Conservation (phyloP, 2,329 filamentous ascomycete genomes). For the Alternaria sp. region DNA sequence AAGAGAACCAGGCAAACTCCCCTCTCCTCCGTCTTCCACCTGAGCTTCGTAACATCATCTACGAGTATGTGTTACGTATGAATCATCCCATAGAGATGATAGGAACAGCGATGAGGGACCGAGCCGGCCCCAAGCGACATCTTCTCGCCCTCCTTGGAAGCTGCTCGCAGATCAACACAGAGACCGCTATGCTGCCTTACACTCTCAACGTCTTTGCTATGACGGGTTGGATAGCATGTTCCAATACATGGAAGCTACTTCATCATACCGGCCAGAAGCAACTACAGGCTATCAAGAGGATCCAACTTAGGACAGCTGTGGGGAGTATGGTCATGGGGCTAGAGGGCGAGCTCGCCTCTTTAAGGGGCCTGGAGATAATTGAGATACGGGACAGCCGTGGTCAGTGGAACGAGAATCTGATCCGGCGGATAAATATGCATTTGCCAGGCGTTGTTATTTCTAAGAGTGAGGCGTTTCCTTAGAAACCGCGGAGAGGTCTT, state of each 20-base stretch:
- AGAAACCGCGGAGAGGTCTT: background rate
- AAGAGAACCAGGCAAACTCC: background rate
- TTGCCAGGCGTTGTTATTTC: background rate
- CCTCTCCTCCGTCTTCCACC: background rate
- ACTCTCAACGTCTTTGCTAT: background rate
- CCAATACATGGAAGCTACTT: background rate
- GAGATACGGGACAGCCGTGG: background rate
- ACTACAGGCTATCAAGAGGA: background rate
- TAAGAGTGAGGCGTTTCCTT: background rate
- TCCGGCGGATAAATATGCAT: background rate
- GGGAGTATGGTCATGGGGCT: background rate
- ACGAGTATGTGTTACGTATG: background rate
- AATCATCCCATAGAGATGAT: background rate
- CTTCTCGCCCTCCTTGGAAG: background rate
- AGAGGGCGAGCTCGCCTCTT: background rate
- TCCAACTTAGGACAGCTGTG: background rate
- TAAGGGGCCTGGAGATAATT: background rate
- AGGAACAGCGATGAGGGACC: background rate
- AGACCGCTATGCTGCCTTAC: background rate
- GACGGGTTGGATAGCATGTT: background rate
- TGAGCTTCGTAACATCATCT: background rate
- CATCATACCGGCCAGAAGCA: background rate
- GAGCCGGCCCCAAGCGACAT: background rate
- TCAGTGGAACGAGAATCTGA: background rate
- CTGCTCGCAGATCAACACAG: background rate